Conservation (phyloP, 176 grass and related monocot genomes). For the Chloris gayana region DNA sequence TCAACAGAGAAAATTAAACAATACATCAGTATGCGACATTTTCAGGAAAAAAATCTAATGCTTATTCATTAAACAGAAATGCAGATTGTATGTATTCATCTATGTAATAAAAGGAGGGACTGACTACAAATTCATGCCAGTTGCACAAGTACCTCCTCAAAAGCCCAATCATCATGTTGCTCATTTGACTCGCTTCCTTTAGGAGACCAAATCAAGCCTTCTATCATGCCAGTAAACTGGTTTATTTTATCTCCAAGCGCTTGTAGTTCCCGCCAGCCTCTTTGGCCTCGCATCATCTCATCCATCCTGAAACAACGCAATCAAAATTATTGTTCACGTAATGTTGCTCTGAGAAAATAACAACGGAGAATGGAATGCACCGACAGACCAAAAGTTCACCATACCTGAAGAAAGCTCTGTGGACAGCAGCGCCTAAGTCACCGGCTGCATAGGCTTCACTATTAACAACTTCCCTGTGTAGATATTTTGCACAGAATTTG, state of each 20-base stretch:
- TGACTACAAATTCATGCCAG: slow-evolving; percentile 20
- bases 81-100: slow-evolving; percentile 10
- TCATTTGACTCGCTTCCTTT: slow-evolving; percentile 63
- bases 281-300: slow-evolving; percentile 98
- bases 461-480: slow-evolving; percentile 79
- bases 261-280: slow-evolving; percentile 94
- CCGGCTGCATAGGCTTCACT: slow-evolving; percentile 68
- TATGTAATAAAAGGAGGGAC: neutral
- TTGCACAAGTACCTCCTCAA: slow-evolving; percentile 74
- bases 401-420: slow-evolving; percentile 91
- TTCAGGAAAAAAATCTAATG: slow-evolving; percentile 15
- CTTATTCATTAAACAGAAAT: neutral
- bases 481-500: slow-evolving; percentile 94
- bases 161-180: slow-evolving; percentile 67
- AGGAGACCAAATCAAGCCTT: slow-evolving; percentile 93
- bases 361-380: neutral
- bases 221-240: slow-evolving; percentile 84
- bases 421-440: slow-evolving; percentile 65
- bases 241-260: slow-evolving; percentile 90
- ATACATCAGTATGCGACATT: neutral
- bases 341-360: slow-evolving; percentile 12
- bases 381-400: slow-evolving; percentile 6
- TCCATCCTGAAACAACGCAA: slow-evolving; percentile 78
- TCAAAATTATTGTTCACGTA: slow-evolving; percentile 21
- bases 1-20: neutral